Conservation (phyloP, 2,329 filamentous ascomycete species). For the Beauveria asiatica region DNA sequence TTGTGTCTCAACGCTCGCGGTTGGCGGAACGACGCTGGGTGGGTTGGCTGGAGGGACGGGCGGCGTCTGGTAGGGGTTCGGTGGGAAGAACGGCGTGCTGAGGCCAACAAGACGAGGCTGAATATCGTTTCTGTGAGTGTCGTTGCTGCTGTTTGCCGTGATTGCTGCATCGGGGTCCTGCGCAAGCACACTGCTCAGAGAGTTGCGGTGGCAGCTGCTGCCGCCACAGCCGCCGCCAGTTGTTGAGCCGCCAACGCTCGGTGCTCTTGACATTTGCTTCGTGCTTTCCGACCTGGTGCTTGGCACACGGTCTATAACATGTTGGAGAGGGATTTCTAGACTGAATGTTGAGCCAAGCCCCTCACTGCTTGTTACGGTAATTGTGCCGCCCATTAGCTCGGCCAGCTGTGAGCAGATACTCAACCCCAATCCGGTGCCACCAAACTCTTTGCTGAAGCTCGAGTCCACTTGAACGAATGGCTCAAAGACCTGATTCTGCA, state of each 20-base stretch:
- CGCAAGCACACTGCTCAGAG: slow-evolving; percentile 5
- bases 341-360: slow-evolving; percentile 74
- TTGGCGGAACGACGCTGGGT: slow-evolving; percentile 14
- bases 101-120: slow-evolving; percentile 75
- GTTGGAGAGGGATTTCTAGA: slow-evolving; percentile 73
- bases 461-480: slow-evolving; percentile 92
- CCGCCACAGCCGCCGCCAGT: not conserved
- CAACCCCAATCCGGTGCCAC: slow-evolving; percentile 78
- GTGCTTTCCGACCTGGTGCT: slow-evolving; percentile 20
- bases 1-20: slow-evolving; percentile 46
- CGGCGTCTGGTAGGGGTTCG: slow-evolving; percentile 23
- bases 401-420: slow-evolving; percentile 87
- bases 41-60: not conserved
- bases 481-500: slow-evolving; percentile 81
- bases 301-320: slow-evolving; percentile 55
- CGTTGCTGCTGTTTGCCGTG: slow-evolving; percentile 27
- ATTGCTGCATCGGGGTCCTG: not conserved
- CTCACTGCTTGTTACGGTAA: slow-evolving; percentile 61
- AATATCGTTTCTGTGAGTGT: slow-evolving; percentile 36
- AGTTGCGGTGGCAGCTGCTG: slow-evolving; percentile 1
- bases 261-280: slow-evolving; percentile 28
- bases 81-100: slow-evolving; percentile 71
- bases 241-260: slow-evolving; percentile 33
- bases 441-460: slow-evolving; percentile 80
- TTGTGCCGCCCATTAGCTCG: slow-evolving; percentile 70